Evolutionary conservation across 805 yeast genomes (phyloP).

Genomic region (Suhomyces xylopsoci): DNA sequence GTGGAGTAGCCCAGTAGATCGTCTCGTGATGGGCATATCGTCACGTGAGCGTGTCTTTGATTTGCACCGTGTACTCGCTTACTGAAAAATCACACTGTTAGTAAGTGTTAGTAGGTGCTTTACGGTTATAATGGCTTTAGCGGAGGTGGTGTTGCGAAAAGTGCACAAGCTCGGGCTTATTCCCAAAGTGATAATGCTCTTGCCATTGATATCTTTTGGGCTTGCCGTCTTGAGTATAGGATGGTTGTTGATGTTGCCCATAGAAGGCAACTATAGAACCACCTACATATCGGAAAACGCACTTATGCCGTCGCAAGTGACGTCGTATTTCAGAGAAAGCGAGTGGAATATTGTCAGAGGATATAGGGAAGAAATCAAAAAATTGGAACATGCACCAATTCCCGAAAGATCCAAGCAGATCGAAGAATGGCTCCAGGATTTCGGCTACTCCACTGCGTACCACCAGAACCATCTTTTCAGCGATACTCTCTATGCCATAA

Average conservation of each 20-base stretch:
- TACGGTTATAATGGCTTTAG: slow-evolving; percentile 37
- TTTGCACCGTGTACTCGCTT: neutral
- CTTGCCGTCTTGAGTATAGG: slow-evolving; percentile 32
- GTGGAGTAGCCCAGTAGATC: neutral
- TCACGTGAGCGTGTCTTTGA: neutral
- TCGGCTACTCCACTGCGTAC: slow-evolving; percentile 63
- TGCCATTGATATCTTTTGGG: slow-evolving; percentile 34
- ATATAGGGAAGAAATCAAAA: slow-evolving; percentile 57
- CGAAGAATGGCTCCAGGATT: slow-evolving; percentile 58
- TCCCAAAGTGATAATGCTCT: slow-evolving; percentile 30
- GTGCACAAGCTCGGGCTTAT: slow-evolving; percentile 39
- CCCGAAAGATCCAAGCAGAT: slow-evolving; percentile 45
- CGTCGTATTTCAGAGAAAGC: slow-evolving; percentile 84
- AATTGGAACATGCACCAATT: slow-evolving; percentile 30
- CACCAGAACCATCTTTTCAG: slow-evolving; percentile 42
- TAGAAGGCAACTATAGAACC: slow-evolving; percentile 75
- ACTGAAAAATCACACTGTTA: neutral
- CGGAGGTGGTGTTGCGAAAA: slow-evolving; percentile 38
- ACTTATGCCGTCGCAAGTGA: slow-evolving; percentile 93
- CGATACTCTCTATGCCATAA: slow-evolving; percentile 64
- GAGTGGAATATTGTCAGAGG: slow-evolving; percentile 94
- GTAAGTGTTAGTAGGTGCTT: too few species aligned
- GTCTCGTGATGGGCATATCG: neutral
- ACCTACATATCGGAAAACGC: slow-evolving; percentile 96
- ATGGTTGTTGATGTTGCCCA: slow-evolving; percentile 62